Conservation (phyloP, 2,329 filamentous ascomycete species). For the Sporothrix globosa region DNA sequence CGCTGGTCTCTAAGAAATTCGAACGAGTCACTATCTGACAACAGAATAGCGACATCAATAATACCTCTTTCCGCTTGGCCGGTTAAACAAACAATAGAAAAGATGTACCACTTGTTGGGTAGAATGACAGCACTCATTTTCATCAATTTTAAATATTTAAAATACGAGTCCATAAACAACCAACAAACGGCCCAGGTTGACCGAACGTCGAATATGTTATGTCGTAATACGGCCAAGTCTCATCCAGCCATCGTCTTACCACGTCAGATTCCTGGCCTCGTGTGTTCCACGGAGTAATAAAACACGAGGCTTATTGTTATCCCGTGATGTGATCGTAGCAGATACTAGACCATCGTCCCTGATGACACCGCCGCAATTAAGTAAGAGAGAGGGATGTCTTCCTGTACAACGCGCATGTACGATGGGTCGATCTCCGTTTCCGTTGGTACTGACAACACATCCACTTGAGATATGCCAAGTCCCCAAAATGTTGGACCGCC, state of each 20-base stretch:
- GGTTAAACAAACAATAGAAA: not conserved
- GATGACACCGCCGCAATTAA: no score
- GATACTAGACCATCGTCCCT: no score
- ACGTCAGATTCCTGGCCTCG: conserved; percentile 1
- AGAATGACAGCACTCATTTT: no score
- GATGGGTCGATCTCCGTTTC: not conserved
- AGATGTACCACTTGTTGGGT: not conserved
- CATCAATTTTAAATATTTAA: not conserved
- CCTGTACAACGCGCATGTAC: not conserved
- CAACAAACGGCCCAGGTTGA: not conserved
- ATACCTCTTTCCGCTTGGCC: not conserved
- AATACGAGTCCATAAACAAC: not conserved
- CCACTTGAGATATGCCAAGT: no score
- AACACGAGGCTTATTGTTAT: no score
- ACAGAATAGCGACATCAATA: not conserved
- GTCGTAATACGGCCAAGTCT: conserved; percentile 4
- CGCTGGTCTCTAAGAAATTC: no score
- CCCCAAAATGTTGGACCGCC: no score
- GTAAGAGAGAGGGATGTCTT: no score
- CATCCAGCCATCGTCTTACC: not conserved
- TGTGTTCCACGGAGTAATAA: not conserved
- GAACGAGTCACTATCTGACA: not conserved
- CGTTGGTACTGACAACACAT: not conserved
- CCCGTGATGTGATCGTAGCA: no score
- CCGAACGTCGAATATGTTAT: no score